These are phyloP conservation scores for Vaccinium macrocarpon DNA, from an alignment of 148 eudicot species.

Conservation along the genomic window DNA sequence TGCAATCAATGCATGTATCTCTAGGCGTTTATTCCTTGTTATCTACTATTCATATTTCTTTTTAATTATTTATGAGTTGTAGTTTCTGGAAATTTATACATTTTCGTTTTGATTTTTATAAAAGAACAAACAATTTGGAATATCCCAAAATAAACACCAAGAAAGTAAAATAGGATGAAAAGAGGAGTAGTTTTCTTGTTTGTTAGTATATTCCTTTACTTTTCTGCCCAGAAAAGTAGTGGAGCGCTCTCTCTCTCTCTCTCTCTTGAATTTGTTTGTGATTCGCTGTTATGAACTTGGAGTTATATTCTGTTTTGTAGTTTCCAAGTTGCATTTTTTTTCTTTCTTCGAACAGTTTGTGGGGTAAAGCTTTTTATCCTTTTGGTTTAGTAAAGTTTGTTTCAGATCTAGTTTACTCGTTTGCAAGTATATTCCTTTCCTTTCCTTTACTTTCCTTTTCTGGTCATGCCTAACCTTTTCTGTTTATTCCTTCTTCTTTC, in stretches of 20 bases:
- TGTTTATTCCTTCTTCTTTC: background rate
- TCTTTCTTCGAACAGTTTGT: constrained; percentile 29
- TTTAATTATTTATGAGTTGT: too few relatives aligned
- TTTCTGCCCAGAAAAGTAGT: too few relatives aligned
- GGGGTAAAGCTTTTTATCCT: background rate
- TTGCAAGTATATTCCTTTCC: background rate
- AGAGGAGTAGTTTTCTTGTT: too few relatives aligned
- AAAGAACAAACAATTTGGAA: too few relatives aligned
- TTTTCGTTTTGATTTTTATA: too few relatives aligned
- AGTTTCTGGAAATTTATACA: too few relatives aligned
- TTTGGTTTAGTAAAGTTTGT: background rate
- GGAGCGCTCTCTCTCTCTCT: background rate
- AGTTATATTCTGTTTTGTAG: background rate
- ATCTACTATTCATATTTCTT: too few relatives aligned
- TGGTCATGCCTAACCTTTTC: background rate
- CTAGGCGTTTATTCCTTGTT: too few relatives aligned
- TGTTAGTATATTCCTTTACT: too few relatives aligned
- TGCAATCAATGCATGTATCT: too few relatives aligned
- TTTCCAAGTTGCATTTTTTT: constrained; percentile 21
- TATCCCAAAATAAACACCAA: too few relatives aligned
- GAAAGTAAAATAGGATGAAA: too few relatives aligned
- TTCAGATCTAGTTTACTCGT: background rate
- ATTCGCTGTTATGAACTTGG: background rate
- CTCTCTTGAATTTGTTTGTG: background rate
- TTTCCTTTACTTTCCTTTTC: background rate